These are phyloP conservation scores for Tulasnella sp. DNA, from an alignment of 768 basidiomycete species.

Conservation along the genomic window DNA sequence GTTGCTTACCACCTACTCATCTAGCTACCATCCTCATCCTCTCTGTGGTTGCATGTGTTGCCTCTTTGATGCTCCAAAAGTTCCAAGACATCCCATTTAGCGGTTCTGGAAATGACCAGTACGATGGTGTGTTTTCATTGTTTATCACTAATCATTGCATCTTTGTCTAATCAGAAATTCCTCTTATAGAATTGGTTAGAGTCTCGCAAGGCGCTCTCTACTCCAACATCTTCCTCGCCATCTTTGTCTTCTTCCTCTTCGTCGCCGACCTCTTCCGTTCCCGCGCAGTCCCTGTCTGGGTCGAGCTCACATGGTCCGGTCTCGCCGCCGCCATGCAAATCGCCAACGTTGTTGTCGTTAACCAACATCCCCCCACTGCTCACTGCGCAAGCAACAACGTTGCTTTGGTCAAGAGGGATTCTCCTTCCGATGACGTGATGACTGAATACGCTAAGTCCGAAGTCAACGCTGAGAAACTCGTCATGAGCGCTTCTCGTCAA, in stretches of 20 bases:
- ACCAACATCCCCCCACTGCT: neutral
- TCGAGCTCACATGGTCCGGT: constrained; percentile 17
- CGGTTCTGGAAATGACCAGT: neutral
- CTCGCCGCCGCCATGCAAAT: constrained; percentile 12
- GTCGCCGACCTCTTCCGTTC: constrained; percentile 18
- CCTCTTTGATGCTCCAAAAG: neutral
- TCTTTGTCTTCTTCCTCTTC: constrained; percentile 15
- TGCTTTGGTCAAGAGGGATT: neutral
- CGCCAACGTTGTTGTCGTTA: constrained; percentile 5
- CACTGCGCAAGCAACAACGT: constrained; percentile 1
- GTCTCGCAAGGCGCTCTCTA: neutral
- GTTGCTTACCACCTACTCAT: neutral
- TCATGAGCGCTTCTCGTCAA: neutral
- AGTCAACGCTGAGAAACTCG: neutral
- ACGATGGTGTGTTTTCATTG: constrained; percentile 6
- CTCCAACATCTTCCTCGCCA: constrained; percentile 13
- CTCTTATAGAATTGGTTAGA: neutral
- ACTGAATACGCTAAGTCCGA: neutral
- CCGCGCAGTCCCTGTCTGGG: constrained; percentile 14
- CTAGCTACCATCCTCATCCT: neutral
- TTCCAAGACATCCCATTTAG: constrained; percentile 11
- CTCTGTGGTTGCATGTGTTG: neutral
- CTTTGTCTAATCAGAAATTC: neutral
- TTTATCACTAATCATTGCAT: neutral
- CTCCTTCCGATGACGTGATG: neutral